These are phyloP conservation scores for Penicillium maclennaniae DNA, from an alignment of 495 filamentous ascomycete genomes.

Conservation along the genomic window DNA sequence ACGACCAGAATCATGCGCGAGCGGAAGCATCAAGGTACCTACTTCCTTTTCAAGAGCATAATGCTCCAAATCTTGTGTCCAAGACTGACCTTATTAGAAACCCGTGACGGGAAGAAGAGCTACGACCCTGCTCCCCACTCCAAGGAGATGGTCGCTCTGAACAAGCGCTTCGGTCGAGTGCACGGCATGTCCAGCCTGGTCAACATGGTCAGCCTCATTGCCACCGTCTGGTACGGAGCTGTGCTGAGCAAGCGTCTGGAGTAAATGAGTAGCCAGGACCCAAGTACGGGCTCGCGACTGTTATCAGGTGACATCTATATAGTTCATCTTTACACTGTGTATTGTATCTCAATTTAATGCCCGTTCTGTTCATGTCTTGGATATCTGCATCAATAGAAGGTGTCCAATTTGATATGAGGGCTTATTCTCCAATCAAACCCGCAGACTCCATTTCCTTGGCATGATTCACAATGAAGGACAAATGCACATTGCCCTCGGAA, in stretches of 20 bases:
- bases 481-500: too few relatives aligned
- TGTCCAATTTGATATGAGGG: too few relatives aligned
- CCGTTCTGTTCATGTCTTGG: too few relatives aligned
- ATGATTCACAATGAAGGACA: too few relatives aligned
- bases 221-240: constrained; percentile 69
- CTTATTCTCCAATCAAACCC: too few relatives aligned
- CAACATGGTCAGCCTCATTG: constrained; percentile 65
- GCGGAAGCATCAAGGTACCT: constrained; percentile 70
- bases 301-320: neutral
- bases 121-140: constrained; percentile 72
- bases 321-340: neutral
- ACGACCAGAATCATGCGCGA: constrained; percentile 69
- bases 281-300: neutral
- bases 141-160: constrained; percentile 75
- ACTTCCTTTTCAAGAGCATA: neutral
- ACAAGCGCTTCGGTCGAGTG: constrained; percentile 71
- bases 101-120: constrained; percentile 76
- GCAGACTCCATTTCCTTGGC: too few relatives aligned
- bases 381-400: too few relatives aligned
- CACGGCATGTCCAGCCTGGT: constrained; percentile 75
- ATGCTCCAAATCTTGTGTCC: neutral
- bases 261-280: constrained; percentile 4
- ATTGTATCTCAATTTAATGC: neutral
- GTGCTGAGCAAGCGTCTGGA: constrained; percentile 58
- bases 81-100: constrained; percentile 44